A percentile compares a stretch with the other conserved stretches of the same genome.
Evolutionary conservation across 225 moss, liverwort and hornwort genomes (phyloP).

Genomic region (Anthoceros angustus): DNA sequence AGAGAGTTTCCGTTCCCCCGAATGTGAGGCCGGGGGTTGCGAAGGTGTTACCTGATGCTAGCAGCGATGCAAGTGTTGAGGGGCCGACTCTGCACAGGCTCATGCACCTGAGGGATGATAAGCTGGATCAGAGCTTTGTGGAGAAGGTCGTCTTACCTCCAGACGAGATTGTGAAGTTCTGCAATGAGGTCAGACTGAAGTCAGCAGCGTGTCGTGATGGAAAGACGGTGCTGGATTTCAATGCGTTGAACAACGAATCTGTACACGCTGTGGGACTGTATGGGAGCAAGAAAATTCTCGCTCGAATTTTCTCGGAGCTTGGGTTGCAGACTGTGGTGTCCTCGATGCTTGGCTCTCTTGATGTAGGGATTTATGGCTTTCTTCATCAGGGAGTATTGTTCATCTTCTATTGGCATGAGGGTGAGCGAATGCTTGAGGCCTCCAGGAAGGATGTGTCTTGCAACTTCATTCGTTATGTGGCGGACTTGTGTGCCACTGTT

Average conservation of each 20-base stretch:
- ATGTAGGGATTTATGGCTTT: conserved; percentile 28
- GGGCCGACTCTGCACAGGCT: not conserved
- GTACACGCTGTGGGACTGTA: conserved; percentile 24
- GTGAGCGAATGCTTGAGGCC: conserved; percentile 16
- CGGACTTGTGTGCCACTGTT: conserved; percentile 33
- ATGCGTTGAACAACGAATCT: conserved; percentile 12
- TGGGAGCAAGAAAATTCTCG: conserved; percentile 34
- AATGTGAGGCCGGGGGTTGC: no score
- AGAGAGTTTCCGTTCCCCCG: no score
- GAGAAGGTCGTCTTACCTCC: conserved; percentile 12
- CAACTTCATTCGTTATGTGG: conserved; percentile 42
- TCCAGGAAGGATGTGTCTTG: conserved; percentile 40
- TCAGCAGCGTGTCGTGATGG: conserved; percentile 16
- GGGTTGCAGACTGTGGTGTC: not conserved
- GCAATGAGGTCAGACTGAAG: conserved; percentile 15
- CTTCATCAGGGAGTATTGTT: not conserved
- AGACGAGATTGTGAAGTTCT: conserved; percentile 21
- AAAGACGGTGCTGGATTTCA: conserved; percentile 12
- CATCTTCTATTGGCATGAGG: conserved; percentile 43
- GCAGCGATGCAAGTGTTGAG: not conserved
- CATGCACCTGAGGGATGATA: not conserved
- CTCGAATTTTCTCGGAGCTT: conserved; percentile 13
- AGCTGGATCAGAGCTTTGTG: not conserved
- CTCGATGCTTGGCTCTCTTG: conserved; percentile 7
- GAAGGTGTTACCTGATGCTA: no score